Base-by-base conservation (phyloP, 2,329 filamentous ascomycete species). In the Stagonosporopsis chrysanthemi region DNA sequence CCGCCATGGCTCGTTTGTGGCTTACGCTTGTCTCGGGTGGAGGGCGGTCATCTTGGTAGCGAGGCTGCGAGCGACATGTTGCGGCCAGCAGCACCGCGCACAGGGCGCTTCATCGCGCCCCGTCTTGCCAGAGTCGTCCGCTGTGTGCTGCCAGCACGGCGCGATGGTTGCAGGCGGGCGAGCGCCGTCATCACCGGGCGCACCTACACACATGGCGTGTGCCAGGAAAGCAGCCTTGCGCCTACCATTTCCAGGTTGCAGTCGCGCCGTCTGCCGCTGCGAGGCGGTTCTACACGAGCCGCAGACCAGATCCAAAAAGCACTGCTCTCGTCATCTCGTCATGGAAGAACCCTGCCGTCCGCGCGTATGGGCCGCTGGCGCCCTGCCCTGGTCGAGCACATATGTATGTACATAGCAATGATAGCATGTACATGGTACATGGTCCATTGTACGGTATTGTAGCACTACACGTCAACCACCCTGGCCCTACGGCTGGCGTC, bases 1-100 rank as follows among this genome's bases (percentile, higher is more conserved):
- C 62, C 58, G 64, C 58, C 55, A 54, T 60, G 50, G 58, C 58
- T 59, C 35, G 56, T 58, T 43, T 59, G 62, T 63, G 60, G 61
- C 62, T 51, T 62, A 50, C 59, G 63, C 64, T 64, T 66, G 59
- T 49, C 57, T 54, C 54, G 53, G 54, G 31, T 40, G 12, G 49
- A 35, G 47, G 45, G 44, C 47, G 52, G 31, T 19, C 43, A 54
- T 52, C 55, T 39, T 57, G 54, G 54, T 57, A 57, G 54, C 54
- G 54, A 62, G 40, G 24, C 22, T 31, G 51, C 26, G 33, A 58
- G 58, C 57, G 44, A 58, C 55, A 60, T 54, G 19, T 56, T 46
- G 49, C 59, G 14, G 46, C 50, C 51, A 47, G 47, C 14, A 38
- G 31, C 35, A 38, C 42, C 38, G 31, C 41, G 53, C 53, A 56